Evolutionary conservation across 2,329 filamentous ascomycete genomes (phyloP).

Genomic region (Lachnellula hyalina): DNA sequence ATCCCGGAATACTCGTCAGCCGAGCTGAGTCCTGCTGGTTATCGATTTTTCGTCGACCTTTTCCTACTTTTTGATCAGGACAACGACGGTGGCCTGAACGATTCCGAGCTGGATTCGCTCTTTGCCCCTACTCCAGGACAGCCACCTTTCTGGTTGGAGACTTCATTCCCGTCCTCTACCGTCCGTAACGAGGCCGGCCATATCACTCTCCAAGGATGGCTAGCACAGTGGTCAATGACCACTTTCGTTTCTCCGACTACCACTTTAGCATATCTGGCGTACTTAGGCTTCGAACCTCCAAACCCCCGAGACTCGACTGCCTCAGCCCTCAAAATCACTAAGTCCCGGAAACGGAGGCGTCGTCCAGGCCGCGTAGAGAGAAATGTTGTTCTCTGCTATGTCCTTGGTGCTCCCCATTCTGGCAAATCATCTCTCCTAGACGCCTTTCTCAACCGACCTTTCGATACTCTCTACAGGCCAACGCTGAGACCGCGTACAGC

Average conservation of each 20-base stretch:
- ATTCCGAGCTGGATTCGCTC: constrained; percentile 75
- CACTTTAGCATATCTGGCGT: constrained; percentile 91
- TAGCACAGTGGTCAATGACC: constrained; percentile 99
- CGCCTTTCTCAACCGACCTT: constrained; percentile 84
- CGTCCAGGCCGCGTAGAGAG: constrained; percentile 82
- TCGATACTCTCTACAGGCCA: constrained; percentile 77
- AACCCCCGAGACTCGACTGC: constrained; percentile 73
- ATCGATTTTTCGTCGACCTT: constrained; percentile 95
- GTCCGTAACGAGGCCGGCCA: constrained; percentile 93
- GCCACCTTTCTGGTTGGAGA: constrained; percentile 80
- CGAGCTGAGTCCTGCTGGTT: constrained; percentile 88
- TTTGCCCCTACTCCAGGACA: constrained; percentile 92
- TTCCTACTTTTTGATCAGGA: constrained; percentile 96
- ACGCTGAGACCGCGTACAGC: constrained; percentile 92
- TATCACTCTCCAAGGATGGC: constrained; percentile 94
- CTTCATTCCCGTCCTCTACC: constrained; percentile 85
- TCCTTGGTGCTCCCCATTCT: constrained; percentile 77
- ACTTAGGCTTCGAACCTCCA: constrained; percentile 85
- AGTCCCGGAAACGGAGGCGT: constrained; percentile 78
- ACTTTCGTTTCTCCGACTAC: constrained; percentile 95
- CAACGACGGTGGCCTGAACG: constrained; percentile 89
- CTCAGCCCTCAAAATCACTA: constrained; percentile 85
- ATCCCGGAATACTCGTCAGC: constrained; percentile 89
- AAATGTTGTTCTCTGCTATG: constrained; percentile 90
- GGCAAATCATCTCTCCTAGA: constrained; percentile 91